phyloP scores from a whole-genome alignment of 2,329 filamentous ascomycete species.

The Magnaporthiopsis rhizophila region DNA sequence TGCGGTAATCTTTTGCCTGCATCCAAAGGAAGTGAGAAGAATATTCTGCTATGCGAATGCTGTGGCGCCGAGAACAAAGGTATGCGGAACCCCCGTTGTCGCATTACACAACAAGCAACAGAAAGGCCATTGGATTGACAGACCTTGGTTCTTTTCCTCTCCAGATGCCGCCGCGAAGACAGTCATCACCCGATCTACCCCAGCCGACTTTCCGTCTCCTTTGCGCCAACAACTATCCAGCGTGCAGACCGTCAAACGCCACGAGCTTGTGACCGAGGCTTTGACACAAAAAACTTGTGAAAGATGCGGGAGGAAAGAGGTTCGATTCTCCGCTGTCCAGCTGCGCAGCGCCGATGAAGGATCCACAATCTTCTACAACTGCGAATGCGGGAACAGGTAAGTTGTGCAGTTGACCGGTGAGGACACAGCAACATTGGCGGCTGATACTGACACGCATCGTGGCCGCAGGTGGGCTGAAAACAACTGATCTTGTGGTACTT shows the following conservation, averaged over 20 bases:
- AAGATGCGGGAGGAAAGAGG: constrained; percentile 72
- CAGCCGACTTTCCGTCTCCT: constrained; percentile 83
- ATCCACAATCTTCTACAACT: constrained; percentile 83
- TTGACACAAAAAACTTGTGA: constrained; percentile 62
- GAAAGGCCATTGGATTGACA: neutral
- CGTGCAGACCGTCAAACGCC: constrained; percentile 70
- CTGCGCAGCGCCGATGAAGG: constrained; percentile 92
- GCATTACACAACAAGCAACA: neutral
- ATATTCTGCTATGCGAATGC: constrained; percentile 72
- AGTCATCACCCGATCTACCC: constrained; percentile 76
- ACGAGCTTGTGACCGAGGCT: constrained; percentile 68
- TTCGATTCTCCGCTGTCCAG: constrained; percentile 79
- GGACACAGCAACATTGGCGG: neutral
- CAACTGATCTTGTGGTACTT: constrained; percentile 36
- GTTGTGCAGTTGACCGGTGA: constrained; percentile 24
- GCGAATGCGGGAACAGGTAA: constrained; percentile 79
- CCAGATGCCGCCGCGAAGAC: constrained; percentile 67
- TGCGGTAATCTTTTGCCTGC: constrained; percentile 85
- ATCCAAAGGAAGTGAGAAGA: constrained; percentile 68
- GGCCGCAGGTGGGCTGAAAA: constrained; percentile 46
- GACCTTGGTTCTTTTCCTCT: too few relatives aligned
- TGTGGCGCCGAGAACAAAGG: constrained; percentile 82
- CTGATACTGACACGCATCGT: constrained; percentile 1
- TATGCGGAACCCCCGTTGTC: constrained; percentile 28
- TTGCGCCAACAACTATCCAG: constrained; percentile 81